Percentiles rank a stretch among this genome's conserved stretches.
Evolutionary conservation across 2,329 filamentous ascomycete species (phyloP).

Genomic region (Aspergillus sp.): DNA sequence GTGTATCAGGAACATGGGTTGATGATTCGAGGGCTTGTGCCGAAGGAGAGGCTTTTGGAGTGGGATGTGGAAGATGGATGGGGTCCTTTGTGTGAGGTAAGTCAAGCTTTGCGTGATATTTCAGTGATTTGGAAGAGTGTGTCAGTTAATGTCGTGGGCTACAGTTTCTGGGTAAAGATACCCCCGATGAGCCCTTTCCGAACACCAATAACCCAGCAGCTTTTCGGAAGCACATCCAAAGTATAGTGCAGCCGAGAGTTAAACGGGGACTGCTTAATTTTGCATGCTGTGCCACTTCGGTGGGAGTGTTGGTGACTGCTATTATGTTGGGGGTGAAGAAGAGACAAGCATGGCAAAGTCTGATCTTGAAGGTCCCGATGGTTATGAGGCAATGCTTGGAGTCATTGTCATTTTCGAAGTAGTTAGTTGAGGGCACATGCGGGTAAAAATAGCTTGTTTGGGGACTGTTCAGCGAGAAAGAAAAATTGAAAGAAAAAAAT

Average conservation of each 20-base stretch:
- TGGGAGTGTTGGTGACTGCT: neutral
- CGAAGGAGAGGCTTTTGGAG: slow-evolving; percentile 23
- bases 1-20: slow-evolving; percentile 16
- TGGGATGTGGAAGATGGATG: slow-evolving; percentile 34
- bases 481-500: slow-evolving; percentile 8
- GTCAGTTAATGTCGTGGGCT: neutral
- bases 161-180: neutral
- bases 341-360: neutral
- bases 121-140: neutral
- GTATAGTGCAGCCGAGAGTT: neutral
- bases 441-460: too few species aligned
- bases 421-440: too few species aligned
- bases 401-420: neutral
- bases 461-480: neutral
- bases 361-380: neutral
- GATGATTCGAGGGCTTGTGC: slow-evolving; percentile 20
- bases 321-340: neutral
- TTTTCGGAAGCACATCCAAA: neutral
- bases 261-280: neutral
- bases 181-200: neutral
- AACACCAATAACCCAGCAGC: neutral
- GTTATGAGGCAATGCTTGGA: neutral
- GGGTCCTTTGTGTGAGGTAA: slow-evolving; percentile 26
- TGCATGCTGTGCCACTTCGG: neutral
- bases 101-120: neutral